These are phyloP conservation scores for Spinacia oleracea DNA, from an alignment of 179 eudicot genomes.

Conservation along the genomic window DNA sequence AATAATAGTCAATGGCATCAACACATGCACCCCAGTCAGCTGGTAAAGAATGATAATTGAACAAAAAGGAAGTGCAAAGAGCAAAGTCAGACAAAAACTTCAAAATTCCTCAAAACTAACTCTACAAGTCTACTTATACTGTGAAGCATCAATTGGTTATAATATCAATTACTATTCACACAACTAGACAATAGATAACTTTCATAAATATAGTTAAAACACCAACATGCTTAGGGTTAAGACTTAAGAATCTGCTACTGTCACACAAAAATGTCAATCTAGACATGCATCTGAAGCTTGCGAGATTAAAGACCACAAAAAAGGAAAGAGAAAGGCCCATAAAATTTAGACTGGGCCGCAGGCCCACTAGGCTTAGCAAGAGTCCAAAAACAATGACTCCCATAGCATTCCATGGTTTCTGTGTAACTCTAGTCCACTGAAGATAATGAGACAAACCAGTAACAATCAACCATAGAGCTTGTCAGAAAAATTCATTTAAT, in stretches of 20 bases:
- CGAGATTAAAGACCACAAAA: background rate
- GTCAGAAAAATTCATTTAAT: background rate
- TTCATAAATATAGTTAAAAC: background rate
- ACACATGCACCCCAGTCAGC: background rate
- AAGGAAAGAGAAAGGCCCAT: background rate
- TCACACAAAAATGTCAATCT: background rate
- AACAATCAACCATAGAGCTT: background rate
- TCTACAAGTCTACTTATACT: background rate
- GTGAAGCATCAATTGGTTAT: background rate
- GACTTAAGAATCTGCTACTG: background rate
- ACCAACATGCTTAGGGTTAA: background rate
- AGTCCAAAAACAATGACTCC: background rate
- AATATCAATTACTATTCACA: background rate
- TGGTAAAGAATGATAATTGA: background rate
- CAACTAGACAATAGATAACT: background rate
- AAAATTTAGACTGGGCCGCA: background rate
- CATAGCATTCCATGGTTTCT: background rate
- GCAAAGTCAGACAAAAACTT: background rate
- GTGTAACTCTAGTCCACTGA: background rate
- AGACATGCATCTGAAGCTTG: background rate
- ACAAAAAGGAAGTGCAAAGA: background rate
- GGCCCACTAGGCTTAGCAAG: background rate
- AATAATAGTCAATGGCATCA: background rate
- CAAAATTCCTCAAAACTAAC: background rate
- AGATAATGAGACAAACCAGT: background rate